Conservation (phyloP, 495 filamentous ascomycete genomes). For the Acidiella bohemica region DNA sequence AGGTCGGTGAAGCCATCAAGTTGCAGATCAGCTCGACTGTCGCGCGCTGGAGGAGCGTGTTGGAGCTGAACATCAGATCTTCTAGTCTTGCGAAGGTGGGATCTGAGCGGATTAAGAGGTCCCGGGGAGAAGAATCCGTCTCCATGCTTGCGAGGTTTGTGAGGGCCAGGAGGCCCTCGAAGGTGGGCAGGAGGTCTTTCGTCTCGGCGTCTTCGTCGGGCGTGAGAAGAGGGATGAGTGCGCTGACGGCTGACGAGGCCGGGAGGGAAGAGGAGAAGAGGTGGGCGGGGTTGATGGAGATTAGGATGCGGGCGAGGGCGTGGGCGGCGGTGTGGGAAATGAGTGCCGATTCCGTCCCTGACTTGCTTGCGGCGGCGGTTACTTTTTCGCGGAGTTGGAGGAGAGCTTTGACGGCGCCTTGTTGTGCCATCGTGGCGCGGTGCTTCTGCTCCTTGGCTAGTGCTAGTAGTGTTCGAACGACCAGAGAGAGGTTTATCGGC, state of each 20-base stretch:
- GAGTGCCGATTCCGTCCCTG: conserved; percentile 33
- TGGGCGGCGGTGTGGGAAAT: conserved; percentile 58
- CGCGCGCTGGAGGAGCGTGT: conserved; percentile 65
- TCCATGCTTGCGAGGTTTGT: conserved; percentile 75
- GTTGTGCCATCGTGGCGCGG: conserved; percentile 70
- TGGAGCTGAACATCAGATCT: conserved; percentile 65
- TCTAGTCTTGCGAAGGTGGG: conserved; percentile 58
- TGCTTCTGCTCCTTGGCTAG: conserved; percentile 57
- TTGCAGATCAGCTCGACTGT: conserved; percentile 87
- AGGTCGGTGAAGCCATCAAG: conserved; percentile 62
- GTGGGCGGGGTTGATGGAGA: conserved; percentile 72
- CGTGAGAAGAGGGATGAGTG: conserved; percentile 57
- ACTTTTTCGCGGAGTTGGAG: conserved; percentile 45
- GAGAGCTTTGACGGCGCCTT: conserved; percentile 77
- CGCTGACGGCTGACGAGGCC: conserved; percentile 61
- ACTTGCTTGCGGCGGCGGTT: conserved; percentile 22
- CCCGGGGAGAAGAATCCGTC: conserved; percentile 31
- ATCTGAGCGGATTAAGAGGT: conserved; percentile 43
- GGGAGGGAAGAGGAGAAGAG: conserved; percentile 70
- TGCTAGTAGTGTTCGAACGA: conserved; percentile 62
- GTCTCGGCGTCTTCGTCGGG: conserved; percentile 31
- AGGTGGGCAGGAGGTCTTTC: conserved; percentile 73
- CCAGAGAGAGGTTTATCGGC: conserved; percentile 46
- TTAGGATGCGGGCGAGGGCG: conserved; percentile 79
- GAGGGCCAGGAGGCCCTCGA: conserved; percentile 79